phyloP scores from a whole-genome alignment of 768 basidiomycete species.

The Auricularia heimuer region DNA sequence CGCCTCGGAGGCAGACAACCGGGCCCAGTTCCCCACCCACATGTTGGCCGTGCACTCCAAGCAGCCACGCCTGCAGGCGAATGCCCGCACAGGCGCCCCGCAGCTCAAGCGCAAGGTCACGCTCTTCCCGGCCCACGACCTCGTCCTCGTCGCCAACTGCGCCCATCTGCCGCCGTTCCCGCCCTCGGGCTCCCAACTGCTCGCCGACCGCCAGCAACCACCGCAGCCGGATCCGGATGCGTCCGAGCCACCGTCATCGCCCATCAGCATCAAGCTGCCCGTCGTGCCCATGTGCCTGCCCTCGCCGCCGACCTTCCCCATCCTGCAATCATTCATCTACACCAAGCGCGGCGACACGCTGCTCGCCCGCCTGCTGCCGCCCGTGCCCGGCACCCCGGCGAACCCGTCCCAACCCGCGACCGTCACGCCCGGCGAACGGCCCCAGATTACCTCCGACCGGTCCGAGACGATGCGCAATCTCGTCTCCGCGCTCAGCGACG shows the following conservation, averaged over 20 bases:
- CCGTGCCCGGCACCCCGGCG: neutral
- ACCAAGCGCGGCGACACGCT: constrained; percentile 50
- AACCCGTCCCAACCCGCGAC: neutral
- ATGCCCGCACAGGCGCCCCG: constrained; percentile 7
- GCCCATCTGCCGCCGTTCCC: constrained; percentile 46
- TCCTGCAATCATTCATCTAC: constrained; percentile 61
- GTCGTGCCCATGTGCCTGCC: constrained; percentile 64
- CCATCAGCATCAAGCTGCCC: constrained; percentile 32
- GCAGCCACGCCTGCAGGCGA: constrained; percentile 25
- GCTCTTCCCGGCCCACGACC: constrained; percentile 52
- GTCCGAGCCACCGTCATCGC: neutral
- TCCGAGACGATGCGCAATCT: neutral
- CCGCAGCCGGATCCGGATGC: neutral
- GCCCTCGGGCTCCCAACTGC: constrained; percentile 3
- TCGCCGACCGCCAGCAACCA: neutral
- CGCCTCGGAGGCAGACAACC: constrained; percentile 13
- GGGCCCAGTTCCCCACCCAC: constrained; percentile 37
- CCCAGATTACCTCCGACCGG: neutral
- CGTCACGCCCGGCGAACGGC: neutral
- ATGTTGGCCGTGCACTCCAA: constrained; percentile 43
- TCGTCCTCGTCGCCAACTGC: constrained; percentile 54
- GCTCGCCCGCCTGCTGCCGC: constrained; percentile 52
- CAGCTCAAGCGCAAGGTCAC: constrained; percentile 29
- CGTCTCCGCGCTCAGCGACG: neutral
- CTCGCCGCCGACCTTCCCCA: constrained; percentile 55